Conservation (phyloP, 2,329 filamentous ascomycete genomes). For the Fusarium sp. region DNA sequence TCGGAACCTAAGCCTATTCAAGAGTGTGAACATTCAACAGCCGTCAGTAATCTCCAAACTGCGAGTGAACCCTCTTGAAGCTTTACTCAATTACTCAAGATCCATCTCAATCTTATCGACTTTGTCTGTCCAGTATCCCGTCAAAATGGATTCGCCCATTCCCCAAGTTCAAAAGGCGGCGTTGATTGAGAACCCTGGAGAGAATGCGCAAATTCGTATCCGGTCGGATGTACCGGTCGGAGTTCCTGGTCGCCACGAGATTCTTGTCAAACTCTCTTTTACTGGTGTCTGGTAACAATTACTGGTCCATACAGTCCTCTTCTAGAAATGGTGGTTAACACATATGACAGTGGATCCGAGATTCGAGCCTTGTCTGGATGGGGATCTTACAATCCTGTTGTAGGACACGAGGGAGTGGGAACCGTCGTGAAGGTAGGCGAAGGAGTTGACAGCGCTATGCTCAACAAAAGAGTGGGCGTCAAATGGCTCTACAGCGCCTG, state of each 20-base stretch:
- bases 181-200: slow-evolving; percentile 29
- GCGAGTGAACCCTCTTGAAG: neutral
- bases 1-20: slow-evolving; percentile 1
- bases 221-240: slow-evolving; percentile 10
- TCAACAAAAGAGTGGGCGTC: slow-evolving; percentile 54
- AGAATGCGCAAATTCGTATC: slow-evolving; percentile 2
- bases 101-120: too few species aligned
- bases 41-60: neutral
- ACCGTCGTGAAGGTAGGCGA: slow-evolving; percentile 46
- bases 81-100: neutral
- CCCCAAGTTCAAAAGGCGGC: slow-evolving; percentile 26
- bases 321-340: neutral
- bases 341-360: slow-evolving; percentile 44
- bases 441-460: slow-evolving; percentile 38
- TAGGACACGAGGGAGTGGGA: slow-evolving; percentile 50
- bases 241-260: neutral
- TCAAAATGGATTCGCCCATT: slow-evolving; percentile 10
- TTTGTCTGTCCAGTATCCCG: neutral
- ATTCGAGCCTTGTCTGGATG: slow-evolving; percentile 46
- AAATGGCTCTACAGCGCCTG: slow-evolving; percentile 60
- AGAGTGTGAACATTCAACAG: neutral
- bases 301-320: neutral
- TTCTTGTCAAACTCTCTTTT: slow-evolving; percentile 33
- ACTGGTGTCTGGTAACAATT: slow-evolving; percentile 37
- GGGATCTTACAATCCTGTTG: slow-evolving; percentile 40